A percentile compares a stretch with the other conserved stretches of the same genome.
Conservation (phyloP, 352 stramenopile genomes). For the Plasmopara muralis region DNA sequence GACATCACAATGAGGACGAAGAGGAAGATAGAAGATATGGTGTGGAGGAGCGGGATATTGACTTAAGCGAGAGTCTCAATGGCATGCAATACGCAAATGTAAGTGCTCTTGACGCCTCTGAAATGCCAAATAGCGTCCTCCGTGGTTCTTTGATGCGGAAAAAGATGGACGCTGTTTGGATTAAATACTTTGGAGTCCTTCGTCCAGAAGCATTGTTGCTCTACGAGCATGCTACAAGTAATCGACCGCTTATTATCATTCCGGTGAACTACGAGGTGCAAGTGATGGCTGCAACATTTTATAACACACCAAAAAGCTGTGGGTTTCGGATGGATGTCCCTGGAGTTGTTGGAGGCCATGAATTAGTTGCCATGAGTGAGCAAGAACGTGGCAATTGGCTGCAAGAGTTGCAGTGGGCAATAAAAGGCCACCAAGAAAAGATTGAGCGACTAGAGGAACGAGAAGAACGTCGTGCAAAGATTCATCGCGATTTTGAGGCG, state of each 20-base stretch:
- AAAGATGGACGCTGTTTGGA: conserved; percentile 63
- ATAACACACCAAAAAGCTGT: conserved; percentile 39
- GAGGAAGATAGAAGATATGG: conserved; percentile 45
- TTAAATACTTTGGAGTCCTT: conserved; percentile 61
- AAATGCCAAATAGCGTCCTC: conserved; percentile 67
- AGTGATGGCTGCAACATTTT: conserved; percentile 40
- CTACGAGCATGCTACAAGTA: conserved; percentile 50
- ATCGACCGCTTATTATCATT: conserved; percentile 68
- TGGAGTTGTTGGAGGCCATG: conserved; percentile 49
- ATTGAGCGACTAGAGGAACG: conserved; percentile 28
- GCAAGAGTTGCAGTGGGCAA: conserved; percentile 67
- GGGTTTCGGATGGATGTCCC: conserved; percentile 62
- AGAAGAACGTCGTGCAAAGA: conserved; percentile 42
- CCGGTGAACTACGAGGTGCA: conserved; percentile 57
- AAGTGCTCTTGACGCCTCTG: conserved; percentile 47
- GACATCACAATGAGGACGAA: conserved; percentile 16
- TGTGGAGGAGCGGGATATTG: conserved; percentile 17
- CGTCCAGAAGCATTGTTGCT: conserved; percentile 64
- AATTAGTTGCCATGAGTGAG: conserved; percentile 50
- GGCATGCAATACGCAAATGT: conserved; percentile 79
- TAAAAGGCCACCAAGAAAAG: conserved; percentile 39
- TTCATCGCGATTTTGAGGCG: conserved; percentile 56
- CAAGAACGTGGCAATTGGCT: conserved; percentile 74
- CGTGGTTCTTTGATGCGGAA: conserved; percentile 59
- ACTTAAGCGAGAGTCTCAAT: conserved; percentile 44